Evolutionary conservation across 108 stramenopile genomes (phyloP).

Genomic region (Nitzschia sp.): DNA sequence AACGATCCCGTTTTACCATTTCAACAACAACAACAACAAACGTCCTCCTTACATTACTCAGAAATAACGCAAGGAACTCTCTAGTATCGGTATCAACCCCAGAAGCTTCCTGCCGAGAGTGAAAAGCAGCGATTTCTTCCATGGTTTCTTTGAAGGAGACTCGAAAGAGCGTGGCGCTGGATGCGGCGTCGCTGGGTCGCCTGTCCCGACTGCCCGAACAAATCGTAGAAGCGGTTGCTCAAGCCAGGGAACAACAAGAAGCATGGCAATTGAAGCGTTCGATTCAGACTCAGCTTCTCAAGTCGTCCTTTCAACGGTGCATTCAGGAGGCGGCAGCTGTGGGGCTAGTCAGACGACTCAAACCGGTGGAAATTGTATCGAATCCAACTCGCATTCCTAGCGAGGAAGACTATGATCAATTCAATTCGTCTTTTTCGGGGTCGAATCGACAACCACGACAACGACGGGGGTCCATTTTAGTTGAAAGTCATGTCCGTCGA

Average conservation of each 20-base stretch:
- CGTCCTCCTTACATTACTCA: too few relatives aligned
- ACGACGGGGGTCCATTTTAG: not conserved
- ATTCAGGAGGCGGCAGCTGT: slow-evolving; percentile 23
- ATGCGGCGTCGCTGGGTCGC: slow-evolving; percentile 5
- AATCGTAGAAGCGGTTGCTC: not conserved
- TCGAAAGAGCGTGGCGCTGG: slow-evolving; percentile 1
- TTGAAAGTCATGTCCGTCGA: not conserved
- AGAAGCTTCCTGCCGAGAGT: too few relatives aligned
- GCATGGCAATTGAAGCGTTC: slow-evolving; percentile 17
- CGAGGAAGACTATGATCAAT: not conserved
- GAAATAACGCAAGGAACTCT: too few relatives aligned
- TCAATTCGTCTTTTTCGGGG: not conserved
- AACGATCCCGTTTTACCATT: too few relatives aligned
- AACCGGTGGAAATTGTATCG: slow-evolving; percentile 15
- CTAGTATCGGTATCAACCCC: too few relatives aligned
- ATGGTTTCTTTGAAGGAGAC: too few relatives aligned
- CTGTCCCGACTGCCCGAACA: slow-evolving; percentile 1
- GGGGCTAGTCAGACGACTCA: slow-evolving; percentile 11
- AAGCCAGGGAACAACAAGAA: not conserved
- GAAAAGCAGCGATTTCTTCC: too few relatives aligned
- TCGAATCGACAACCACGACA: not conserved
- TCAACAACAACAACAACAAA: too few relatives aligned
- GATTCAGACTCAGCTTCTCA: not conserved
- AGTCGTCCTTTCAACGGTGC: not conserved
- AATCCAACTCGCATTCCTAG: not conserved